These are phyloP conservation scores for Lentinula guzmanii DNA, from an alignment of 768 basidiomycete genomes.

Conservation along the genomic window DNA sequence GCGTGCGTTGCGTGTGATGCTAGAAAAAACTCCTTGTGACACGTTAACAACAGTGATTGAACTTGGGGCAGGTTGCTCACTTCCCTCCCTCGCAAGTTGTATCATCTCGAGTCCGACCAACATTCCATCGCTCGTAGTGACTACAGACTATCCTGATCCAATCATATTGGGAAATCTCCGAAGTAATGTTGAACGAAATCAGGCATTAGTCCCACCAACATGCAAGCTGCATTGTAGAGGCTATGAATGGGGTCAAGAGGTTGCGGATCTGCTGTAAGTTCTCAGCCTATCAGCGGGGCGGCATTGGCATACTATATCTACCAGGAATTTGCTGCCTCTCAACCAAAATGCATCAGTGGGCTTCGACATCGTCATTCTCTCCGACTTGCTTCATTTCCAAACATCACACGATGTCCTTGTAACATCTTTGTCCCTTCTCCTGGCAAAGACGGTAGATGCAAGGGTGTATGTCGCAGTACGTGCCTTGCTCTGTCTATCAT, in stretches of 20 bases:
- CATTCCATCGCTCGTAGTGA: slow-evolving; percentile 48
- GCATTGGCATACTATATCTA: slow-evolving; percentile 11
- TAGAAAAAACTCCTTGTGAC: neutral
- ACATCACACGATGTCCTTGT: slow-evolving; percentile 53
- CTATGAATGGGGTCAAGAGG: slow-evolving; percentile 63
- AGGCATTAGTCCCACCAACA: slow-evolving; percentile 20
- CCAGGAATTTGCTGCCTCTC: neutral
- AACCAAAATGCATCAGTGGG: slow-evolving; percentile 14
- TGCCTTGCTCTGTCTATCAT: neutral
- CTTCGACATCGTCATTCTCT: slow-evolving; percentile 61
- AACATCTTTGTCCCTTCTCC: slow-evolving; percentile 40
- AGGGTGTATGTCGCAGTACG: slow-evolving; percentile 51
- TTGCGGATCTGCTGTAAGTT: slow-evolving; percentile 41
- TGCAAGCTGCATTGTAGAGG: slow-evolving; percentile 42
- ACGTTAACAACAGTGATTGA: slow-evolving; percentile 46
- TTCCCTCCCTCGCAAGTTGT: slow-evolving; percentile 59
- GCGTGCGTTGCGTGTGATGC: slow-evolving; percentile 5
- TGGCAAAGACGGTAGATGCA: slow-evolving; percentile 33
- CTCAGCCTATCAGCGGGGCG: neutral
- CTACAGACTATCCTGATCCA: slow-evolving; percentile 67
- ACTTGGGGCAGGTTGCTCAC: slow-evolving; percentile 61
- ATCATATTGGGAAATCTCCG: slow-evolving; percentile 51
- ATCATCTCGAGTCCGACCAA: slow-evolving; percentile 32
- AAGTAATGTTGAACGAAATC: slow-evolving; percentile 50
- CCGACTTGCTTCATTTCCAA: slow-evolving; percentile 69